These are phyloP conservation scores for Ophiocordyceps camponoti-floridani DNA, from an alignment of 2,329 filamentous ascomycete species.

Conservation along the genomic window DNA sequence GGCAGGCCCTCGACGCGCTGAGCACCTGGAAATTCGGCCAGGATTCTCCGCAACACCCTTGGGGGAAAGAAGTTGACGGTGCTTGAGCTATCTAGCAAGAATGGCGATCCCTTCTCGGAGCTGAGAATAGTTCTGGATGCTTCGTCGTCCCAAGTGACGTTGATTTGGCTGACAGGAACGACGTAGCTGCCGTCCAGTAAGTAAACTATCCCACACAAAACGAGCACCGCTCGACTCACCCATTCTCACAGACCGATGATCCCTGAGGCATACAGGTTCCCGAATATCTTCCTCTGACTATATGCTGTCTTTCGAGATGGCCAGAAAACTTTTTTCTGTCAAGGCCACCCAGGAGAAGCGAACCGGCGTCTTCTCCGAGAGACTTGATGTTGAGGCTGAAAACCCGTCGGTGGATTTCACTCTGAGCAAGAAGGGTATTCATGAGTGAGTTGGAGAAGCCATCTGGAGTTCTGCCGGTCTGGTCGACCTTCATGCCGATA, in stretches of 20 bases:
- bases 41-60: not conserved
- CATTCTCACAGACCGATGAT: not conserved
- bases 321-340: not conserved
- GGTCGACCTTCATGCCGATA: not conserved
- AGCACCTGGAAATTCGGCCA: not conserved
- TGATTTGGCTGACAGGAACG: not conserved
- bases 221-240: not conserved
- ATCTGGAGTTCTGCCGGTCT: not conserved
- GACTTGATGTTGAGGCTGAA: not conserved
- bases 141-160: not conserved
- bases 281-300: not conserved
- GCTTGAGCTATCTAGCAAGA: not conserved
- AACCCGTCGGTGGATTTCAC: not conserved
- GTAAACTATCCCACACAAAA: not conserved
- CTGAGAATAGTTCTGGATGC: not conserved
- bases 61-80: not conserved
- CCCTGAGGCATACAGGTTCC: not conserved
- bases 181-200: not conserved
- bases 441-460: not conserved
- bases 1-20: not conserved
- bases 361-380: not conserved
- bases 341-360: not conserved
- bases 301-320: not conserved
- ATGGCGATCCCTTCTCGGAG: not conserved
- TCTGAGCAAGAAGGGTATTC: not conserved